phyloP scores from a whole-genome alignment of 352 stramenopile genomes.

The Pythium monospermum region DNA sequence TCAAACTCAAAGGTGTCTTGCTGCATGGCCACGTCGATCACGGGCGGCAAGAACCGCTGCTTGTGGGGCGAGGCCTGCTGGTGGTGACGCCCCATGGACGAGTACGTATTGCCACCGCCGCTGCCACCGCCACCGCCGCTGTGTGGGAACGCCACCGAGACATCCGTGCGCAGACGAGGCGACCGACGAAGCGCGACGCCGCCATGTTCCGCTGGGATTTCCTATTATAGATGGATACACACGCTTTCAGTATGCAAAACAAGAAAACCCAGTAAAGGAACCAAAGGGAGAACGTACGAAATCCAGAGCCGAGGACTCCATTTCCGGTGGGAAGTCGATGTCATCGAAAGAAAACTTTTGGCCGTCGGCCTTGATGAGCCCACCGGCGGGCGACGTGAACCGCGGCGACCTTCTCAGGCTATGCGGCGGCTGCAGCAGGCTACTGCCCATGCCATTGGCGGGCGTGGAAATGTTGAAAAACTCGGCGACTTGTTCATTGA shows the following conservation, averaged over 20 bases:
- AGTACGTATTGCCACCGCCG: no score
- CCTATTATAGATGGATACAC: slow-evolving; percentile 23
- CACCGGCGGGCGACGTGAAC: slow-evolving; percentile 54
- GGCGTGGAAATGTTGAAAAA: slow-evolving; percentile 77
- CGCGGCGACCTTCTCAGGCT: slow-evolving; percentile 70
- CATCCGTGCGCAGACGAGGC: slow-evolving; percentile 71
- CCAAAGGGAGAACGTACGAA: slow-evolving; percentile 44
- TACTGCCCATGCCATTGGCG: no score
- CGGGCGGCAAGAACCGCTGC: slow-evolving; percentile 64
- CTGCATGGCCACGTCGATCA: slow-evolving; percentile 74
- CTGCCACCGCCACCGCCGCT: slow-evolving; percentile 10
- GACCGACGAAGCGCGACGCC: slow-evolving; percentile 59
- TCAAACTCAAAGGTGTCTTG: slow-evolving; percentile 86
- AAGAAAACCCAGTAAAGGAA: not conserved
- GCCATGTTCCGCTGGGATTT: slow-evolving; percentile 62
- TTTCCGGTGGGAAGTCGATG: slow-evolving; percentile 67
- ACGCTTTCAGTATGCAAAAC: not conserved
- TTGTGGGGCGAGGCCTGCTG: slow-evolving; percentile 59
- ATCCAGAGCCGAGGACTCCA: slow-evolving; percentile 64
- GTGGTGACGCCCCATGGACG: no score
- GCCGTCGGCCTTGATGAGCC: slow-evolving; percentile 61
- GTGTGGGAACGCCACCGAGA: slow-evolving; percentile 81
- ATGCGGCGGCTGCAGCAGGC: slow-evolving; percentile 57
- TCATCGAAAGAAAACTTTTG: slow-evolving; percentile 86
- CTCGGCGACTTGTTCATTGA: slow-evolving; percentile 84